A percentile compares a stretch with the other conserved stretches of the same genome.
Conservation (phyloP, 495 filamentous ascomycete genomes). For the Aspergillus baeticus region DNA sequence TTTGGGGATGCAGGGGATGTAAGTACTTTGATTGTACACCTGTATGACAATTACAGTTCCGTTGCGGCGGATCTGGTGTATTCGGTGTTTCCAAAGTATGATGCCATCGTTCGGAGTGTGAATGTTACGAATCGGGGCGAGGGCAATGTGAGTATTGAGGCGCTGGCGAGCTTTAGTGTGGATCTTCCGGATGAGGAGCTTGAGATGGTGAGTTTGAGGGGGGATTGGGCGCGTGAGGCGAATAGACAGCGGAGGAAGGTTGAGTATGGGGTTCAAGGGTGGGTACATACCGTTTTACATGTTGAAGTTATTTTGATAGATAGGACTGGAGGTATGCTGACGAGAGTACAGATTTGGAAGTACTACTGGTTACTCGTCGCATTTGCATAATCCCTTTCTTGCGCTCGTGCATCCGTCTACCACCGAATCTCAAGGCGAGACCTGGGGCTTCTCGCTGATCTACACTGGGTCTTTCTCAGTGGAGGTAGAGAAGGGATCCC, state of each 20-base stretch:
- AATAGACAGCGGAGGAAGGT: conserved; percentile 36
- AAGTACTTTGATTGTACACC: conserved; percentile 46
- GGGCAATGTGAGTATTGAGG: conserved; percentile 44
- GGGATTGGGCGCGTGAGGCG: conserved; percentile 54
- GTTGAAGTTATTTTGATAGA: too few relatives aligned
- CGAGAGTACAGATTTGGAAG: conserved; percentile 46
- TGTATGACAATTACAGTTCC: conserved; percentile 51
- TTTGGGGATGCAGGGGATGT: conserved; percentile 49
- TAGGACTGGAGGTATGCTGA: too few relatives aligned
- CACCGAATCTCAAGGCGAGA: conserved; percentile 52
- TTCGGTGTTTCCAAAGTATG: conserved; percentile 53
- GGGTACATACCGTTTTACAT: background rate
- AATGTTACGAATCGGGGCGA: conserved; percentile 50
- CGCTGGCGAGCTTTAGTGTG: conserved; percentile 51
- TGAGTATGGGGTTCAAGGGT: conserved; percentile 34
- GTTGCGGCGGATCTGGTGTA: conserved; percentile 53
- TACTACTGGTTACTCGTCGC: conserved; percentile 51
- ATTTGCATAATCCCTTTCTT: conserved; percentile 55
- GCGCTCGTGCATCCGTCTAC: conserved; percentile 47
- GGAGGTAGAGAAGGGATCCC: conserved; percentile 53
- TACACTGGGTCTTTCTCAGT: conserved; percentile 54
- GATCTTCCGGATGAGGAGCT: conserved; percentile 52
- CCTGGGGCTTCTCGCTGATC: conserved; percentile 54
- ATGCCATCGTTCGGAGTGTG: conserved; percentile 52
- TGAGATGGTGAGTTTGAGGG: conserved; percentile 52